A percentile compares a stretch with the other conserved stretches of the same genome.
Evolutionary conservation across 2,329 filamentous ascomycete genomes (phyloP).

Genomic region (Xylaria sp.): DNA sequence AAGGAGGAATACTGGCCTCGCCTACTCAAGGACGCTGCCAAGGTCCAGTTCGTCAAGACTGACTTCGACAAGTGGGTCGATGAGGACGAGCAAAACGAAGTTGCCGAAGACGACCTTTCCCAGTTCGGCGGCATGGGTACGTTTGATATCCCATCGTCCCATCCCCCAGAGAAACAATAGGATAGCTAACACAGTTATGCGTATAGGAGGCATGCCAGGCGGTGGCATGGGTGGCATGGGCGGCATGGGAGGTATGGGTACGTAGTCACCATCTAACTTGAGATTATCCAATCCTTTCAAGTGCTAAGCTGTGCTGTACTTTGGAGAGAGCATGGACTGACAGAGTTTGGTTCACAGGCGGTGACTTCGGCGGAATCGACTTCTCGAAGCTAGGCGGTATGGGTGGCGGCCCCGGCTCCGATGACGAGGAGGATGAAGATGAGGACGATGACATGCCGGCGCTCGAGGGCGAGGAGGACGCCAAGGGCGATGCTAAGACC

Average conservation of each 20-base stretch:
- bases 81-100: conserved; percentile 97
- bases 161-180: conserved; percentile 11
- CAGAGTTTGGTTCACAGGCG: conserved; percentile 47
- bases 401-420: conserved; percentile 46
- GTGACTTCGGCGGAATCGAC: conserved; percentile 87
- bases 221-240: conserved; percentile 56
- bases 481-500: conserved; percentile 49
- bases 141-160: conserved; percentile 47
- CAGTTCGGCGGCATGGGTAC: conserved; percentile 73
- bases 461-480: conserved; percentile 71
- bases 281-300: conserved; percentile 22
- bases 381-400: conserved; percentile 84
- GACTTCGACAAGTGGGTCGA: conserved; percentile 99
- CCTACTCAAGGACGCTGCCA: conserved; percentile 88
- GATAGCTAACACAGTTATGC: conserved; percentile 34
- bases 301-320: background rate
- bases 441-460: conserved; percentile 84
- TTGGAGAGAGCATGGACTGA: conserved; percentile 35
- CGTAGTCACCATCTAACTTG: conserved; percentile 43
- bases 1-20: conserved; percentile 96
- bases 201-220: conserved; percentile 62
- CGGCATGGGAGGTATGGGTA: conserved; percentile 58
- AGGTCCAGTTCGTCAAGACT: conserved; percentile 95
- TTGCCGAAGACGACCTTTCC: conserved; percentile 80
- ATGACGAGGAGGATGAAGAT: conserved; percentile 61